These are phyloP conservation scores for Kluyveromyces lactis DNA, from an alignment of 805 yeast genomes.

Conservation along the genomic window DNA sequence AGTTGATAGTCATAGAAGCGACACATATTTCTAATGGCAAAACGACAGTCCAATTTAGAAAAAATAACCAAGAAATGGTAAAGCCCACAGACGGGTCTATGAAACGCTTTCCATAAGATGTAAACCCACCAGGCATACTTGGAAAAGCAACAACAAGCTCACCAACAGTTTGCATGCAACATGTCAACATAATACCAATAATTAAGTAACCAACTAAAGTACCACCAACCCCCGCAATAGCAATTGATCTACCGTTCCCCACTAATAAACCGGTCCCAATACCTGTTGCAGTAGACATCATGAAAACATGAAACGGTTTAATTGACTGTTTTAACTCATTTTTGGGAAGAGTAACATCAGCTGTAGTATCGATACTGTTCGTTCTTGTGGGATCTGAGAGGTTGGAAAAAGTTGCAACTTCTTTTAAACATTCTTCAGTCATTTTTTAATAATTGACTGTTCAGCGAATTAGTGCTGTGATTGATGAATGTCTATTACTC, in stretches of 20 bases:
- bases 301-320: constrained; percentile 5
- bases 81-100: constrained; percentile 53
- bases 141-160: constrained; percentile 9
- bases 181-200: constrained; percentile 7
- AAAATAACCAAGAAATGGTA: constrained; percentile 54
- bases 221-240: constrained; percentile 9
- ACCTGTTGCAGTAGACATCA: constrained; percentile 37
- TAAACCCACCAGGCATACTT: constrained; percentile 1
- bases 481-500: no score
- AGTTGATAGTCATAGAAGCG: constrained; percentile 43
- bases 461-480: no score
- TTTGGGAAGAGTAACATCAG: background rate
- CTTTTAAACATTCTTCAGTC: no score
- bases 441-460: no score
- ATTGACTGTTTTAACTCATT: constrained; percentile 1
- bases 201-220: constrained; percentile 6
- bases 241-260: constrained; percentile 24
- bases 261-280: constrained; percentile 64
- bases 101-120: constrained; percentile 44
- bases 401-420: no score
- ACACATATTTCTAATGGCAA: constrained; percentile 49
- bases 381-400: no score
- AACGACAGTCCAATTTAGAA: constrained; percentile 46
- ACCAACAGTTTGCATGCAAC: constrained; percentile 7
- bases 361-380: background rate